Percentiles rank a stretch among this genome's conserved stretches.
Conservation (phyloP, 2,329 filamentous ascomycete species). For the Phyllosticta paracitricarpa region DNA sequence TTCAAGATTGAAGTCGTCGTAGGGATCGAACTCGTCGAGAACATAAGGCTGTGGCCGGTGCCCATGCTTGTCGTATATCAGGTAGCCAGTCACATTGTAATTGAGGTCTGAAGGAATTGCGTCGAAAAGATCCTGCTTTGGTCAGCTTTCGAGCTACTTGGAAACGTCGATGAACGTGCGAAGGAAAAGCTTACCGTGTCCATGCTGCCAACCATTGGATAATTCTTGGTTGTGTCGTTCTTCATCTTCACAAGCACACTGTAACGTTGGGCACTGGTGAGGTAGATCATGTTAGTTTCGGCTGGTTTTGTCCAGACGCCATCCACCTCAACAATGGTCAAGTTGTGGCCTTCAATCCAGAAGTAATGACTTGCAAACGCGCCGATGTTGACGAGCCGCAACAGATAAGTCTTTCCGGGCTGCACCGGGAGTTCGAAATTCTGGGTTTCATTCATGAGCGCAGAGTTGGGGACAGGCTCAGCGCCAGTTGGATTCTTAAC, state of each 20-base stretch:
- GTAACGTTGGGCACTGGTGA: constrained; percentile 62
- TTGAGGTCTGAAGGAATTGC: not conserved
- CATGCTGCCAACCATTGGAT: constrained; percentile 49
- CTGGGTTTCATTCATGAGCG: constrained; percentile 60
- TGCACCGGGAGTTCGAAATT: constrained; percentile 49
- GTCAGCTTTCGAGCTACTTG: constrained; percentile 28
- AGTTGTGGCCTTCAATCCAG: constrained; percentile 22
- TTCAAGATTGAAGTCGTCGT: not conserved
- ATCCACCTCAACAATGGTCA: constrained; percentile 11
- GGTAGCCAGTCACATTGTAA: not conserved
- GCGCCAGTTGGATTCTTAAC: constrained; percentile 35
- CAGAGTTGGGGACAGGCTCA: constrained; percentile 56
- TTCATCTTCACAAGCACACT: constrained; percentile 48
- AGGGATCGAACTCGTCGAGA: not conserved
- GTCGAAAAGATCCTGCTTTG: not conserved
- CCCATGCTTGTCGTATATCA: not conserved
- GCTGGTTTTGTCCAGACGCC: constrained; percentile 18
- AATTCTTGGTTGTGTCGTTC: constrained; percentile 43
- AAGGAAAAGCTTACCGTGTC: constrained; percentile 21
- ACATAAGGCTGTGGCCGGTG: not conserved
- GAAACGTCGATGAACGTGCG: not conserved
- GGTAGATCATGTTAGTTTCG: constrained; percentile 37
- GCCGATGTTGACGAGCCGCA: constrained; percentile 60
- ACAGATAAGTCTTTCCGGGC: constrained; percentile 59
- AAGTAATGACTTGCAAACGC: constrained; percentile 47